Base-by-base conservation (phyloP, 2,329 filamentous ascomycete species). In the Akanthomyces lecanii region DNA sequence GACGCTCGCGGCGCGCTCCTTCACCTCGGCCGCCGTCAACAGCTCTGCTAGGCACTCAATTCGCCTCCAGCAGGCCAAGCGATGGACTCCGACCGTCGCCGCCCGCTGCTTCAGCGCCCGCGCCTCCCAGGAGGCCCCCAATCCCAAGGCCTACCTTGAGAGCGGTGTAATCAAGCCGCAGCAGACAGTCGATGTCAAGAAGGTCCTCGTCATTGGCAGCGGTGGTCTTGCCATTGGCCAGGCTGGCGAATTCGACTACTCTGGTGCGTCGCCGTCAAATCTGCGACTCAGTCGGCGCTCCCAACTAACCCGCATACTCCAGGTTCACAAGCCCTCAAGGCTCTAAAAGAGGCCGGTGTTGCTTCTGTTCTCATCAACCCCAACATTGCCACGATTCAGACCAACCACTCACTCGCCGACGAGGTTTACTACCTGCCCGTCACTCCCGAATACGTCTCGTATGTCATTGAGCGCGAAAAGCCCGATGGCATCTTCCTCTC, bases 381-480 rank as follows among this genome's bases (percentile, higher is more conserved):
- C 71, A 98, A 98, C 77, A 98, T 98, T 75, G 94, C 94, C 65
- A 98, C 95, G 64, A 98, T 98, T 73, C 94, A 98, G 80, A 98
- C 94, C 70, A 92, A 96, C 76, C 94, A 98, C 83, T 89, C 89
- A 72, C 89, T 98, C 74, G 92, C 92, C 73, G 94, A 98, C 74
- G 93, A 98, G 80, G 90, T 98, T 72, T 98, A 98, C 84, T 98
- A 97, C 79, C 89, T 98, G 44, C 95, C 95, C 63, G 93, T 99
- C 71, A 99, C 95, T 21, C 90, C 94, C 67, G 94, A 98, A 84
- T 99, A 98, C 79, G 93, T 97, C 74, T 90, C 90, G 72, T 94
- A 98, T 78, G 94, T 99, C 66, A 98, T 99, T 75, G 92, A 98
- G 82, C 89, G 90, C 73, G 95, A 98, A 80, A 87, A 88, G 75